Percentiles rank a stretch among this genome's conserved stretches.
Conservation (phyloP, 2,329 filamentous ascomycete species). For the Clarireedia paspali region DNA sequence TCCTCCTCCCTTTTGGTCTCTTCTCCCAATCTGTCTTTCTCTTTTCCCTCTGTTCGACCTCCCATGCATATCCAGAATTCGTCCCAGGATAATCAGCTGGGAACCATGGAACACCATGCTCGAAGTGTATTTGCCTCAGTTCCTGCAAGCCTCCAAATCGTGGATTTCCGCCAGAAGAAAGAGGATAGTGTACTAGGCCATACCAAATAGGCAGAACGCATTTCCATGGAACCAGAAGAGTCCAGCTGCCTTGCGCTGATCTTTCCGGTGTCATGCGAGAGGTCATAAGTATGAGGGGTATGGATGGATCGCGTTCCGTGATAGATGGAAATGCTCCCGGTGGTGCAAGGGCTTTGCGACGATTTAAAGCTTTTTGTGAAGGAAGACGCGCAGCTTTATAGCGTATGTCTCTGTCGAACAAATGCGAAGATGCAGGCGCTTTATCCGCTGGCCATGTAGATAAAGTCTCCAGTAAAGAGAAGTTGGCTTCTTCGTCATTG, state of each 20-base stretch:
- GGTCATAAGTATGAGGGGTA: constrained; percentile 67
- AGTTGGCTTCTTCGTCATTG: constrained; percentile 30
- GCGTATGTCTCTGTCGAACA: constrained; percentile 65
- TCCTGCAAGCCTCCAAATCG: constrained; percentile 78
- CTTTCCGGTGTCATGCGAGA: constrained; percentile 41
- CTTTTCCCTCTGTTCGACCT: constrained; percentile 54
- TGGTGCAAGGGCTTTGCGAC: constrained; percentile 55
- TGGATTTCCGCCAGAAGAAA: constrained; percentile 72
- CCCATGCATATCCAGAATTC: constrained; percentile 70
- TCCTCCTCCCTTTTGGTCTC: constrained; percentile 73
- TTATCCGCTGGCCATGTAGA: constrained; percentile 61
- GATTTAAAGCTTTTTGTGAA: constrained; percentile 74
- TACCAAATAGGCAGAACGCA: constrained; percentile 84
- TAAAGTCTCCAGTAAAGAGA: constrained; percentile 49
- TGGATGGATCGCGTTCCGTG: constrained; percentile 57
- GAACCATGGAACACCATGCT: constrained; percentile 73
- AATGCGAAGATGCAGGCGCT: constrained; percentile 36
- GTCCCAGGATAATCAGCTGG: constrained; percentile 80
- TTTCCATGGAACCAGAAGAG: constrained; percentile 80
- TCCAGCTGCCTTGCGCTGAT: constrained; percentile 66
- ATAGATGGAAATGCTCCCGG: constrained; percentile 57
- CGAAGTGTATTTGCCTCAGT: constrained; percentile 71
- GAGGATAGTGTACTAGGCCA: constrained; percentile 70
- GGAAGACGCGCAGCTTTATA: constrained; percentile 58
- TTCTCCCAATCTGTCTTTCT: constrained; percentile 62